Conservation (phyloP, 495 filamentous ascomycete genomes). For the Evansstolkia leycettana region DNA sequence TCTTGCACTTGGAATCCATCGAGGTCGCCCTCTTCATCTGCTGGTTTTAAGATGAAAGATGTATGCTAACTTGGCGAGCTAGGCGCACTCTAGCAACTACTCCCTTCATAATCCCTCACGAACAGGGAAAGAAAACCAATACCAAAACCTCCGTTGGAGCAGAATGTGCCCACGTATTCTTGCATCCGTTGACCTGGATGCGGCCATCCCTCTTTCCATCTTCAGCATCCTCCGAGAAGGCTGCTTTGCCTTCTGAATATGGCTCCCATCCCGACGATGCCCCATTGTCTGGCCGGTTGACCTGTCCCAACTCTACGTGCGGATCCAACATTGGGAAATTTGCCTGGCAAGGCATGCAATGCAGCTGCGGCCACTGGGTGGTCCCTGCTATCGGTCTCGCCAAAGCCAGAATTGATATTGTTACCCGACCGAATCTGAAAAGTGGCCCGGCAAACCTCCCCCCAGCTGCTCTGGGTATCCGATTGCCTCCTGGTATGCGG, state of each 20-base stretch:
- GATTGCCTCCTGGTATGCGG: slow-evolving; percentile 31
- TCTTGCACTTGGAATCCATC: too few species aligned
- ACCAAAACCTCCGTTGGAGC: slow-evolving; percentile 4
- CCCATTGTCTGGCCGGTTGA: slow-evolving; percentile 66
- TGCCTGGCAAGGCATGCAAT: slow-evolving; percentile 89
- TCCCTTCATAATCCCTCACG: slow-evolving; percentile 47
- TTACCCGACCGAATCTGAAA: slow-evolving; percentile 12
- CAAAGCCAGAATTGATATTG: slow-evolving; percentile 64
- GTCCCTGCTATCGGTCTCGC: slow-evolving; percentile 82
- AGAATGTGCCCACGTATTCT: slow-evolving; percentile 70
- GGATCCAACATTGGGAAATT: slow-evolving; percentile 76
- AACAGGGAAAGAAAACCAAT: slow-evolving; percentile 12
- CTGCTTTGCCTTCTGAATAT: slow-evolving; percentile 1
- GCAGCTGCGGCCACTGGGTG: slow-evolving; percentile 83
- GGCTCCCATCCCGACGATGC: slow-evolving; percentile 39
- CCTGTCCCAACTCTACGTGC: slow-evolving; percentile 70
- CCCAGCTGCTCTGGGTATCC: slow-evolving; percentile 21
- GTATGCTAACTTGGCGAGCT: neutral
- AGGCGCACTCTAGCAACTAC: slow-evolving; percentile 54
- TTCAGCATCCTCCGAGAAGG: neutral
- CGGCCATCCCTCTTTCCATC: slow-evolving; percentile 47
- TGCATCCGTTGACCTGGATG: slow-evolving; percentile 94
- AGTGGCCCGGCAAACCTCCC: slow-evolving; percentile 12
- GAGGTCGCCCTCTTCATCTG: too few species aligned
- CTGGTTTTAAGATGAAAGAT: too few species aligned